Conservation (phyloP, 306 rosid species). For the Trifolium pratense region DNA sequence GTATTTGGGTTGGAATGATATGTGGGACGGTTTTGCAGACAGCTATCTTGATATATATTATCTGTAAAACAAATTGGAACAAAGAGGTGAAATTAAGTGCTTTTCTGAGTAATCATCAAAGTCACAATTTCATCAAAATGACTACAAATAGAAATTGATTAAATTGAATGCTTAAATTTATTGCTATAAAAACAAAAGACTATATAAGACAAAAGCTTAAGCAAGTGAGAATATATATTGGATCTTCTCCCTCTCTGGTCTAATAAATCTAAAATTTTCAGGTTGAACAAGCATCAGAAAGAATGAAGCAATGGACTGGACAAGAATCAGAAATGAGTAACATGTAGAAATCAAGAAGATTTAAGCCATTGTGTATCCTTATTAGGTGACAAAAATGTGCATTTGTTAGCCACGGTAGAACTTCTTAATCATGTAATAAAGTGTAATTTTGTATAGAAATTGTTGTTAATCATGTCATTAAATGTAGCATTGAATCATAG, state of each 20-base stretch:
- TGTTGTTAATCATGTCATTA: background rate
- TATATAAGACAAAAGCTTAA: too few relatives aligned
- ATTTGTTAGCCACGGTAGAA: conserved; percentile 3
- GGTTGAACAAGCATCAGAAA: conserved; percentile 83
- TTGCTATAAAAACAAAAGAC: too few relatives aligned
- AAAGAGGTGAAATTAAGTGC: conserved; percentile 61
- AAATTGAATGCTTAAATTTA: too few relatives aligned
- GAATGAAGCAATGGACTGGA: conserved; percentile 78
- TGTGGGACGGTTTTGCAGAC: conserved; percentile 87
- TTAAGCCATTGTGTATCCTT: conserved; percentile 19
- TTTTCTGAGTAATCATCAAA: background rate
- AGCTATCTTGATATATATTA: conserved; percentile 59
- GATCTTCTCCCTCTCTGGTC: background rate
- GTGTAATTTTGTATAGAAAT: background rate
- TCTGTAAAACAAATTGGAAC: conserved; percentile 82
- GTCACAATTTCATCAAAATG: conserved; percentile 13
- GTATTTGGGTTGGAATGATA: conserved; percentile 95
- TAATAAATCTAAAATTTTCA: conserved; percentile 42
- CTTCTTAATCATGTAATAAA: conserved; percentile 7
- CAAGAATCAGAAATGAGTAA: conserved; percentile 44
- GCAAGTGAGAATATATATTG: too few relatives aligned
- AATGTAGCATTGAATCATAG: background rate
- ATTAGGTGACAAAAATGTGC: conserved; percentile 26
- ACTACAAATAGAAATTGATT: background rate
- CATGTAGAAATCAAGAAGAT: conserved; percentile 27